Evolutionary conservation across 2,329 filamentous ascomycete species (phyloP).

Genomic region (Cladosporium sp.): DNA sequence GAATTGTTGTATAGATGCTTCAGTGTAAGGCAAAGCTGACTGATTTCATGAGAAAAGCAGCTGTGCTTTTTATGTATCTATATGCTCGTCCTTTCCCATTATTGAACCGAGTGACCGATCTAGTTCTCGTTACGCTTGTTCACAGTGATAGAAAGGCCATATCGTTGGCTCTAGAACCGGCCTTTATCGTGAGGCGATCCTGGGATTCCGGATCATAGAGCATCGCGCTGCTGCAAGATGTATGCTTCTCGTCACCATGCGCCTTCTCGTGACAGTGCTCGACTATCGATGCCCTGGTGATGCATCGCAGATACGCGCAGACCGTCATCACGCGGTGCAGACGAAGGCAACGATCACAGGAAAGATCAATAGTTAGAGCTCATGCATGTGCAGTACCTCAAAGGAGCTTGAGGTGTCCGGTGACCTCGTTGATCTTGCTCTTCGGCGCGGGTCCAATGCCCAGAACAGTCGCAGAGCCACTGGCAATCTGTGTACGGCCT

Average conservation of each 20-base stretch:
- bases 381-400: conserved; percentile 40
- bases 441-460: conserved; percentile 72
- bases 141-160: no score
- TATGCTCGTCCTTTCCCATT: no score
- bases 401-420: conserved; percentile 77
- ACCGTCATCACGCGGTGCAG: neutral
- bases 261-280: neutral
- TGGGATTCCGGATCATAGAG: no score
- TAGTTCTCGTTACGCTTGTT: no score
- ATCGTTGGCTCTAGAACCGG: no score
- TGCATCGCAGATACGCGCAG: neutral
- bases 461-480: conserved; percentile 86
- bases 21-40: no score
- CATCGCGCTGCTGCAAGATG: no score
- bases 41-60: no score
- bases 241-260: neutral
- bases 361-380: neutral
- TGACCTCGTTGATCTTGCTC: conserved; percentile 81
- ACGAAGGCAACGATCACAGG: neutral
- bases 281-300: neutral
- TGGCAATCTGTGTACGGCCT: conserved; percentile 94
- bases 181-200: no score
- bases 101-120: no score
- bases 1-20: neutral
- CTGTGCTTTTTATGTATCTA: no score